A percentile compares a stretch with the other conserved stretches of the same genome.
These are phyloP conservation scores for Sclerotinia spermophila DNA, from an alignment of 2,329 filamentous ascomycete genomes.

Conservation along the genomic window DNA sequence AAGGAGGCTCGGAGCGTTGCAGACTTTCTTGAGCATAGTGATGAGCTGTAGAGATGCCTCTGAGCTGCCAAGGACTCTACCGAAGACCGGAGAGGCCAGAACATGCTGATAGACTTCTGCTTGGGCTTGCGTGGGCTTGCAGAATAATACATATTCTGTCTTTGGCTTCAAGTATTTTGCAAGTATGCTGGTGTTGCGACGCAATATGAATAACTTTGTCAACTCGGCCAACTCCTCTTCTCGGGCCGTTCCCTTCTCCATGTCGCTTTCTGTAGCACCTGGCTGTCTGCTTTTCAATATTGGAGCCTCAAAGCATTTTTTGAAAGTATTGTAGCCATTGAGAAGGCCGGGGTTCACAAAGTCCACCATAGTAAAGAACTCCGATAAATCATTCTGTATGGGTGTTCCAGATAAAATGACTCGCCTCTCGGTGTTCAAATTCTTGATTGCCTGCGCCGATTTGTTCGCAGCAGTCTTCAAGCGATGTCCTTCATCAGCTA, in stretches of 20 bases:
- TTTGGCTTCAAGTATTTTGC: slow-evolving; percentile 87
- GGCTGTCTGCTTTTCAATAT: slow-evolving; percentile 62
- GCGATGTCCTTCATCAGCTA: slow-evolving; percentile 95
- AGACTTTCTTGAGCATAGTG: slow-evolving; percentile 69
- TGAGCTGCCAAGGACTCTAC: slow-evolving; percentile 56
- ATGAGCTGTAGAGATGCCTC: slow-evolving; percentile 66
- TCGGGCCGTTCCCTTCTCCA: slow-evolving; percentile 70
- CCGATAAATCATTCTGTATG: slow-evolving; percentile 90
- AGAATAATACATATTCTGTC: slow-evolving; percentile 91
- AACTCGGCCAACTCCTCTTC: slow-evolving; percentile 79
- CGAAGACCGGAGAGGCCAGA: slow-evolving; percentile 61
- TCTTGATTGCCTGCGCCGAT: slow-evolving; percentile 82
- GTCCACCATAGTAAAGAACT: slow-evolving; percentile 90
- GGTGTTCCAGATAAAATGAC: slow-evolving; percentile 67
- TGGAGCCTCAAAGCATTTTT: slow-evolving; percentile 92
- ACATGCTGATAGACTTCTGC: slow-evolving; percentile 77
- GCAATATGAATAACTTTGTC: slow-evolving; percentile 88
- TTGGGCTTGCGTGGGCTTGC: slow-evolving; percentile 84
- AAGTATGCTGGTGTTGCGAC: slow-evolving; percentile 87
- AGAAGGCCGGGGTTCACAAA: slow-evolving; percentile 93
- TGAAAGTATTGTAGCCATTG: slow-evolving; percentile 86
- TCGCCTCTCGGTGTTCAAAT: slow-evolving; percentile 66
- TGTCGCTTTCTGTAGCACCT: slow-evolving; percentile 59
- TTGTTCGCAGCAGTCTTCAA: slow-evolving; percentile 96
- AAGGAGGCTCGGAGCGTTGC: slow-evolving; percentile 65